A percentile compares a stretch with the other conserved stretches of the same genome.
These are phyloP conservation scores for Fusarium scirpi DNA, from an alignment of 2,329 filamentous ascomycete species.

Conservation along the genomic window DNA sequence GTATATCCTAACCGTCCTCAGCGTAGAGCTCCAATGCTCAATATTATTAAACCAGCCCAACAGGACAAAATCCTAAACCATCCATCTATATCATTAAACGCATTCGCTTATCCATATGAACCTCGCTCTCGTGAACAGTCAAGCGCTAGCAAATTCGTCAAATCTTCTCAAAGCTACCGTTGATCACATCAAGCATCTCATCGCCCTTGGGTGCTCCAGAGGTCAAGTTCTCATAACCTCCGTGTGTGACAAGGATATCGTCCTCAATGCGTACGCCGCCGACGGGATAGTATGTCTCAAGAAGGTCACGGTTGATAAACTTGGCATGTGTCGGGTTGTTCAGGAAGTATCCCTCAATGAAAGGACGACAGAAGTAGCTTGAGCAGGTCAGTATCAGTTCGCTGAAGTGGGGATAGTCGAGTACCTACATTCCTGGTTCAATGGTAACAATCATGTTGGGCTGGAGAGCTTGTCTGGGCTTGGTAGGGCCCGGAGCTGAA, in stretches of 20 bases:
- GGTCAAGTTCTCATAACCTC: constrained; percentile 87
- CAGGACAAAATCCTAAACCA: not conserved
- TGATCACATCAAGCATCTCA: constrained; percentile 74
- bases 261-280: constrained; percentile 96
- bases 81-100: constrained; percentile 8
- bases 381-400: not conserved
- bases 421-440: constrained; percentile 76
- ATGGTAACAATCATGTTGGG: constrained; percentile 80
- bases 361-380: constrained; percentile 80
- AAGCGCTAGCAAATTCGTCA: constrained; percentile 11
- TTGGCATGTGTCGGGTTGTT: constrained; percentile 67
- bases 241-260: constrained; percentile 82
- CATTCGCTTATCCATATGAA: not conserved
- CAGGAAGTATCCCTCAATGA: constrained; percentile 77
- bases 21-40: not conserved
- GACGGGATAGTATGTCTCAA: constrained; percentile 79
- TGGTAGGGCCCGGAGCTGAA: constrained; percentile 46
- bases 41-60: not conserved
- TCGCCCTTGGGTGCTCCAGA: constrained; percentile 77
- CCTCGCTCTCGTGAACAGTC: not conserved
- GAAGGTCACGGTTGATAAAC: constrained; percentile 73
- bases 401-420: not conserved
- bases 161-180: constrained; percentile 50
- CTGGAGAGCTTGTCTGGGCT: constrained; percentile 58
- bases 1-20: constrained; percentile 12